These are phyloP conservation scores for Pichia membranifaciens DNA, from an alignment of 805 yeast species.

Conservation along the genomic window DNA sequence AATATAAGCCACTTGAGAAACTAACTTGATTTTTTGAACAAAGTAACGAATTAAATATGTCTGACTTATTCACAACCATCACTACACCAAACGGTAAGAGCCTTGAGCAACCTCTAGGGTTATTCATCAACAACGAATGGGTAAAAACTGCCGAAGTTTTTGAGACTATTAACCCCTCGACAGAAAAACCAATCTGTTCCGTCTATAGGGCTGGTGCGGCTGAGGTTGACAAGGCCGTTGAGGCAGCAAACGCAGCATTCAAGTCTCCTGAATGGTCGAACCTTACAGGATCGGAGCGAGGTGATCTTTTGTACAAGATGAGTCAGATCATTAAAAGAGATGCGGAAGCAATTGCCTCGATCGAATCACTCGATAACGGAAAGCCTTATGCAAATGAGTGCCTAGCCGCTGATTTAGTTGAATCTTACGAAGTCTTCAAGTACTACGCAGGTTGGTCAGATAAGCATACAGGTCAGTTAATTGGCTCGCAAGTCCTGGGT, in stretches of 20 bases:
- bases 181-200: slow-evolving; percentile 54
- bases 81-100: slow-evolving; percentile 29
- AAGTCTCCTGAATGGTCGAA: slow-evolving; percentile 39
- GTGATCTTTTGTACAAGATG: slow-evolving; percentile 44
- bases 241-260: slow-evolving; percentile 60
- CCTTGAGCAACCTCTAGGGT: slow-evolving; percentile 40
- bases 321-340: slow-evolving; percentile 48
- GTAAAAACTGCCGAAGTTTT: slow-evolving; percentile 22
- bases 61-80: slow-evolving; percentile 21
- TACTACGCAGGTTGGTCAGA: slow-evolving; percentile 79
- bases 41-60: slow-evolving; percentile 2
- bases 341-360: slow-evolving; percentile 42
- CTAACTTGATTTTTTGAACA: neutral
- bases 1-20: no score
- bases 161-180: slow-evolving; percentile 31
- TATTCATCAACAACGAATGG: slow-evolving; percentile 57
- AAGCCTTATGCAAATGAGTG: slow-evolving; percentile 46
- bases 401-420: slow-evolving; percentile 32
- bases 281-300: slow-evolving; percentile 47
- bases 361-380: slow-evolving; percentile 56
- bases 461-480: slow-evolving; percentile 60
- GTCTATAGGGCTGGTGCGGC: slow-evolving; percentile 52
- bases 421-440: slow-evolving; percentile 40
- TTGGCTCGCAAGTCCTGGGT: slow-evolving; percentile 31
- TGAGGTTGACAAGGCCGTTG: slow-evolving; percentile 63